These are phyloP conservation scores for Trametes coccinea DNA, from an alignment of 768 basidiomycete genomes.

Conservation along the genomic window DNA sequence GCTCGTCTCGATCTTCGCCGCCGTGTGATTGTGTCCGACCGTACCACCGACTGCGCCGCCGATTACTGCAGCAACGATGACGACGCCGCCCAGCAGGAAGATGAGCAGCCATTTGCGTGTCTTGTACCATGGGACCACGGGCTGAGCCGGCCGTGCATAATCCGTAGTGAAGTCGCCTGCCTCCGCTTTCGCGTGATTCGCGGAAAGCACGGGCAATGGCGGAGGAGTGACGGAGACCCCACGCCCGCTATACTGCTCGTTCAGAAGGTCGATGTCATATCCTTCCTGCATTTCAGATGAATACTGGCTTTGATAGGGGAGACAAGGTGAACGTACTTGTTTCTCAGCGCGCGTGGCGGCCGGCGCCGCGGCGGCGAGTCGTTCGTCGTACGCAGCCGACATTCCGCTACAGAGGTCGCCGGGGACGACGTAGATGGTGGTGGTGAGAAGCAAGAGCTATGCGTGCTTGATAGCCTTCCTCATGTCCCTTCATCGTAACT, in stretches of 20 bases:
- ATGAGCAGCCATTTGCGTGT: conserved; percentile 45
- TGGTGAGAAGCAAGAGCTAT: background rate
- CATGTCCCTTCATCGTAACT: background rate
- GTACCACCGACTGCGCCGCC: conserved; percentile 63
- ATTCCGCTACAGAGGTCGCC: conserved; percentile 13
- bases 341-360: conserved; percentile 33
- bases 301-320: background rate
- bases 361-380: conserved; percentile 33
- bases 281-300: conserved; percentile 42
- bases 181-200: conserved; percentile 29
- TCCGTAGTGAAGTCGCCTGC: conserved; percentile 16
- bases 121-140: conserved; percentile 47
- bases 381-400: conserved; percentile 31
- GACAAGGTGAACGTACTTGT: conserved; percentile 26
- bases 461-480: background rate
- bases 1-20: background rate
- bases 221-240: conserved; percentile 23
- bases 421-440: background rate
- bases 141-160: conserved; percentile 6
- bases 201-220: conserved; percentile 15
- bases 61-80: conserved; percentile 52
- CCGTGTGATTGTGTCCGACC: conserved; percentile 30
- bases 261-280: conserved; percentile 50
- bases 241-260: conserved; percentile 23
- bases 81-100: conserved; percentile 38